phyloP scores from a whole-genome alignment of 768 basidiomycete genomes.

The Termitomyces sp. region DNA sequence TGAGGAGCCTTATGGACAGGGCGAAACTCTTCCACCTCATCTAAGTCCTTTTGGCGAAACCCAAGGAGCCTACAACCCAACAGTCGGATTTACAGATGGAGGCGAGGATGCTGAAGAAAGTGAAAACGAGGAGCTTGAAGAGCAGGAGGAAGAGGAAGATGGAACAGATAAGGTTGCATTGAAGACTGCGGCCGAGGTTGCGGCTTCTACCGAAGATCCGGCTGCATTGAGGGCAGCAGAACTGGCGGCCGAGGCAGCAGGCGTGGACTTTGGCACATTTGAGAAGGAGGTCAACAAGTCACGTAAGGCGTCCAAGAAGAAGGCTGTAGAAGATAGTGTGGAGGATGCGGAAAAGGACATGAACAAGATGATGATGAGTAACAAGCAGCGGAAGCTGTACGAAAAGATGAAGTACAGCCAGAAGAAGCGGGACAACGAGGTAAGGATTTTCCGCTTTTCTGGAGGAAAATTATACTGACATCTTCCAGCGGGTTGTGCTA shows the following conservation, averaged over 20 bases:
- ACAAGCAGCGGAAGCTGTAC: slow-evolving; percentile 89
- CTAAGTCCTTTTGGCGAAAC: slow-evolving; percentile 90
- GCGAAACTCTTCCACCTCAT: slow-evolving; percentile 87
- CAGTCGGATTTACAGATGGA: slow-evolving; percentile 32
- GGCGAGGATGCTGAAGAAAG: slow-evolving; percentile 28
- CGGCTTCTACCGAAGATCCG: slow-evolving; percentile 47
- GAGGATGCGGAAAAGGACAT: slow-evolving; percentile 70
- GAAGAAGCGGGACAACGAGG: slow-evolving; percentile 75
- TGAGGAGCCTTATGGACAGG: slow-evolving; percentile 84
- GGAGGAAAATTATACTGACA: slow-evolving; percentile 8
- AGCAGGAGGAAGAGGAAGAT: slow-evolving; percentile 23
- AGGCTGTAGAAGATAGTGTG: slow-evolving; percentile 21
- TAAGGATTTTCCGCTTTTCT: slow-evolving; percentile 34
- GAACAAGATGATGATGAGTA: slow-evolving; percentile 98
- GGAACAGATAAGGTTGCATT: slow-evolving; percentile 24
- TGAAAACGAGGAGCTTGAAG: slow-evolving; percentile 29
- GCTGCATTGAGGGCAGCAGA: slow-evolving; percentile 82
- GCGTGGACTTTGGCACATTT: slow-evolving; percentile 76
- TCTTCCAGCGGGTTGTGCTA: slow-evolving; percentile 53
- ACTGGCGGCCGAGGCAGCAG: slow-evolving; percentile 86
- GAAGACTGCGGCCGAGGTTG: slow-evolving; percentile 27
- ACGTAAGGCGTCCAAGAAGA: slow-evolving; percentile 35
- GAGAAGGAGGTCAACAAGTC: slow-evolving; percentile 70
- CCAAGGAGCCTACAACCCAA: slow-evolving; percentile 74
- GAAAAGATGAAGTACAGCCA: slow-evolving; percentile 91